Conservation (phyloP, 768 basidiomycete genomes). For the Pulveroboletus sp. region DNA sequence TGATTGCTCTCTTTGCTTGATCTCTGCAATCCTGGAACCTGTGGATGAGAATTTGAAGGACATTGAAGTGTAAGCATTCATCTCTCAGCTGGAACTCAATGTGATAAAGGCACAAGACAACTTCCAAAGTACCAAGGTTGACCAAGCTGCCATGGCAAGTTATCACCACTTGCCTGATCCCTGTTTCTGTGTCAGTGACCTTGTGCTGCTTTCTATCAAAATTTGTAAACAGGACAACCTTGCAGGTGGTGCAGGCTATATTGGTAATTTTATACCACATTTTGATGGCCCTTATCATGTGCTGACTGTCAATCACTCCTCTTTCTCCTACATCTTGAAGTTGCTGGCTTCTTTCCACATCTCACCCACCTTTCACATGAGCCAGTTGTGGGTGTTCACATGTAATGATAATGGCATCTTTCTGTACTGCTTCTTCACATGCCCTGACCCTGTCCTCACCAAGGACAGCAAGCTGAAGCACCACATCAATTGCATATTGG, state of each 20-base stretch:
- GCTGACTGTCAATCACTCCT: neutral
- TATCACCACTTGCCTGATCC: neutral
- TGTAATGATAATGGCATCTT: no score
- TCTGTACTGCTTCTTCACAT: no score
- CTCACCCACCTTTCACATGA: conserved; percentile 34
- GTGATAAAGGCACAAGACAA: neutral
- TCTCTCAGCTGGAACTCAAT: neutral
- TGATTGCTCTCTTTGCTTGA: conserved; percentile 18
- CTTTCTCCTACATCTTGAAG: conserved; percentile 23
- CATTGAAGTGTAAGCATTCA: neutral
- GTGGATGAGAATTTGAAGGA: neutral
- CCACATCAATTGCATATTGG: no score
- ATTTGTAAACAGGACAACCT: neutral
- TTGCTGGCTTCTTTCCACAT: conserved; percentile 20
- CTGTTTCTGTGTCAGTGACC: neutral
- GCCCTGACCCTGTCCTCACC: no score
- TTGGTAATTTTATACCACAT: conserved; percentile 42
- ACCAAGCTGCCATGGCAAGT: no score
- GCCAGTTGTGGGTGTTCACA: conserved; percentile 17
- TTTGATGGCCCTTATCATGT: conserved; percentile 34
- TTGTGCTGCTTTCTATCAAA: neutral
- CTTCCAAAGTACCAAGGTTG: neutral
- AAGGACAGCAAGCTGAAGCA: no score
- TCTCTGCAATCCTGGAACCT: conserved; percentile 21
- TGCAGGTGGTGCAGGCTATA: neutral